A percentile compares a stretch with the other conserved stretches of the same genome.
phyloP scores from a whole-genome alignment of 2,329 filamentous ascomycete genomes.

The Alternaria atra region DNA sequence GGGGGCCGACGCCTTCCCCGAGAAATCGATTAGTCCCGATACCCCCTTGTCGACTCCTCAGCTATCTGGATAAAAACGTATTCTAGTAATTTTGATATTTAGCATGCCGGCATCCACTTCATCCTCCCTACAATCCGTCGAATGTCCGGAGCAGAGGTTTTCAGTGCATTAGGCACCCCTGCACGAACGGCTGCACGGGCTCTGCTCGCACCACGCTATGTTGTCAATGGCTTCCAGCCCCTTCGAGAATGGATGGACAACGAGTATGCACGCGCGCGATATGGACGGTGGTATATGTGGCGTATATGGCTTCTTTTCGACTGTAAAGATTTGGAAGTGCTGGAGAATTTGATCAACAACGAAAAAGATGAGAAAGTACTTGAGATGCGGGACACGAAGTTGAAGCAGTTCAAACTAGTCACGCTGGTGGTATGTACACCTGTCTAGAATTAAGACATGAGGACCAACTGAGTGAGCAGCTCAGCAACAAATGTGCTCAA shows the following conservation, averaged over 20 bases:
- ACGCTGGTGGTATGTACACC: slow-evolving; percentile 27
- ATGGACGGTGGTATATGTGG: slow-evolving; percentile 20
- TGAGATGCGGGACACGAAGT: slow-evolving; percentile 18
- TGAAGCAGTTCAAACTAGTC: slow-evolving; percentile 28
- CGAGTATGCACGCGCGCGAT: slow-evolving; percentile 25
- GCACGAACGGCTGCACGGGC: slow-evolving; percentile 9
- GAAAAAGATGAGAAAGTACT: slow-evolving; percentile 23
- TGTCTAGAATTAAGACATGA: not conserved
- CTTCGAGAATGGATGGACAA: slow-evolving; percentile 11
- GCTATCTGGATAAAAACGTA: not conserved
- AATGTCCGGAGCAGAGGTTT: slow-evolving; percentile 13
- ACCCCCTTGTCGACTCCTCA: not conserved
- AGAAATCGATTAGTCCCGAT: not conserved
- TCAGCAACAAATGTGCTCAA: not conserved
- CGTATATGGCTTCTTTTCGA: slow-evolving; percentile 35
- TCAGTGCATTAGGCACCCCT: slow-evolving; percentile 17
- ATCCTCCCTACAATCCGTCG: not conserved
- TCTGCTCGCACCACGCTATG: slow-evolving; percentile 16
- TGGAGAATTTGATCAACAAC: slow-evolving; percentile 29
- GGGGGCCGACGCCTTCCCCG: not conserved
- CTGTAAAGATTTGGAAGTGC: slow-evolving; percentile 23
- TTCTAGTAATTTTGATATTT: not conserved
- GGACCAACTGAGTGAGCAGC: not conserved
- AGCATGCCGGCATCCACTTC: not conserved
- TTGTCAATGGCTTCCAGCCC: slow-evolving; percentile 8